phyloP scores from a whole-genome alignment of 2,329 filamentous ascomycete genomes.

The Aspergillus japonicus region DNA sequence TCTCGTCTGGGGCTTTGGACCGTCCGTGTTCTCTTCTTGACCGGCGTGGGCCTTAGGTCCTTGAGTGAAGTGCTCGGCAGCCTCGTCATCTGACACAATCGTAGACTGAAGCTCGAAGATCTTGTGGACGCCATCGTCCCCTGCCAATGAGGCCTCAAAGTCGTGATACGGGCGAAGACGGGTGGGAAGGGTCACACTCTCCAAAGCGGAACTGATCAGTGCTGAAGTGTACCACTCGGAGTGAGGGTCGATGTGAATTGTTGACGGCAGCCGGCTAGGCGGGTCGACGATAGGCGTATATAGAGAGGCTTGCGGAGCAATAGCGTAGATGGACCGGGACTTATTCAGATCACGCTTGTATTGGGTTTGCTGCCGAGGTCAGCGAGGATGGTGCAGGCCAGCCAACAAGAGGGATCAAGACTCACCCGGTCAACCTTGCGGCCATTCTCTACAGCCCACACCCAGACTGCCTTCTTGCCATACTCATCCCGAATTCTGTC shows the following conservation, averaged over 20 bases:
- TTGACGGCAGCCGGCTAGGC: conserved; percentile 55
- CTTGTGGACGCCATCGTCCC: conserved; percentile 67
- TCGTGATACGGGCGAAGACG: conserved; percentile 48
- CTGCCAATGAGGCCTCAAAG: conserved; percentile 51
- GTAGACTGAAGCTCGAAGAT: conserved; percentile 74
- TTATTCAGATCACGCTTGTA: conserved; percentile 68
- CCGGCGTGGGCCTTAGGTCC: neutral
- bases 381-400: neutral
- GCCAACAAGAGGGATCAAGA: neutral
- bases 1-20: conserved; percentile 26
- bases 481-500: conserved; percentile 85
- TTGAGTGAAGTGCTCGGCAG: conserved; percentile 6
- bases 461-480: conserved; percentile 81
- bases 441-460: conserved; percentile 76
- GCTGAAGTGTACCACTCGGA: conserved; percentile 81
- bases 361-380: conserved; percentile 51
- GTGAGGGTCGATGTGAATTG: conserved; percentile 58
- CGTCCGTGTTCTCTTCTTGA: conserved; percentile 10
- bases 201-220: conserved; percentile 71
- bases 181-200: conserved; percentile 74
- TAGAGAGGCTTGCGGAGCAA: conserved; percentile 70
- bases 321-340: conserved; percentile 67
- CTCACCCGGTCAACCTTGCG: conserved; percentile 56
- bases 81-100: conserved; percentile 41
- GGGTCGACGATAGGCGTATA: conserved; percentile 72